phyloP scores from a whole-genome alignment of 2,329 filamentous ascomycete species.

The Ramularia collo-cygni region DNA sequence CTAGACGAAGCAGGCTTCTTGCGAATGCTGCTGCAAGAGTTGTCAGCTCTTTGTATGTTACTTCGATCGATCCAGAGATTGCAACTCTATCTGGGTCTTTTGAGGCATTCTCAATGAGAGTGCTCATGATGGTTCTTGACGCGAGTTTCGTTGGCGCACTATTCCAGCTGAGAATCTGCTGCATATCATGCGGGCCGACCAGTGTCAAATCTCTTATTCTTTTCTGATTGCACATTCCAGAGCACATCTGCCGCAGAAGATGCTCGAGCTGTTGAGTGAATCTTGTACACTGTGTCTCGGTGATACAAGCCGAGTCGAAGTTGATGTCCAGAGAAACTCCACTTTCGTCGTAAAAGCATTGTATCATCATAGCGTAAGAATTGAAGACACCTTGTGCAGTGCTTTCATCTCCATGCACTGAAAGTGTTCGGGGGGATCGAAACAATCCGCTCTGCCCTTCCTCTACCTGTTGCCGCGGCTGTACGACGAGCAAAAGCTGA shows the following conservation, averaged over 20 bases:
- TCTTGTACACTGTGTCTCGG: conserved; percentile 1
- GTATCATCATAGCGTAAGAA: conserved; percentile 2
- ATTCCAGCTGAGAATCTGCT: neutral
- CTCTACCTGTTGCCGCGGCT: neutral
- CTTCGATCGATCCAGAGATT: neutral
- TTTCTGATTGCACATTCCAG: neutral
- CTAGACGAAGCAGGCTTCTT: no score
- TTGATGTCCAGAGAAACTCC: conserved; percentile 2
- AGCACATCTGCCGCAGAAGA: conserved; percentile 3
- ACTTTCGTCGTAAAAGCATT: neutral
- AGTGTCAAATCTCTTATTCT: no score
- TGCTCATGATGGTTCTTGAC: neutral
- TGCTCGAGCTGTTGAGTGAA: conserved; percentile 6
- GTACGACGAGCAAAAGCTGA: conserved; percentile 7
- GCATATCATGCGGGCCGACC: neutral
- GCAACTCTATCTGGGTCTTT: neutral
- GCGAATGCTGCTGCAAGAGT: neutral
- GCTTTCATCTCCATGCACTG: neutral
- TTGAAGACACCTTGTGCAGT: neutral
- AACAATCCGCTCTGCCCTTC: no score
- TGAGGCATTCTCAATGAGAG: neutral
- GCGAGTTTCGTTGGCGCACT: neutral
- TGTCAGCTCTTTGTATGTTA: neutral
- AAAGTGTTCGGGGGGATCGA: neutral
- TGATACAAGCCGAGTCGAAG: conserved; percentile 1